Evolutionary conservation across 306 rosid genomes (phyloP).

Genomic region (Canavalia gladiata): DNA sequence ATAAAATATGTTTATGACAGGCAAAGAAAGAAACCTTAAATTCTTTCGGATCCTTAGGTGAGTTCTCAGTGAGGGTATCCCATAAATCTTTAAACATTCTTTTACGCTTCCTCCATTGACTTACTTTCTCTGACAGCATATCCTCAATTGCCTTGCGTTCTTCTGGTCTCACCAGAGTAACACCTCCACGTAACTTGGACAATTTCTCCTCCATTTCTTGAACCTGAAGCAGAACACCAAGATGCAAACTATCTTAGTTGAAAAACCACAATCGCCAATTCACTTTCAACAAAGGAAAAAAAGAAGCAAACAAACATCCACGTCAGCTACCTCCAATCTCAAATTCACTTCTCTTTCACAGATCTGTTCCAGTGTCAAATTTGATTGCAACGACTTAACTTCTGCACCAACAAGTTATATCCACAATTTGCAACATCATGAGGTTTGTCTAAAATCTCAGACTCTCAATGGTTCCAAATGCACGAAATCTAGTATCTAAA

Average conservation of each 20-base stretch:
- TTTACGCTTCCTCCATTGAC: conserved; percentile 92
- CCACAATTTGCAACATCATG: conserved; percentile 30
- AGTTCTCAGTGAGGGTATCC: conserved; percentile 93
- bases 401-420: conserved; percentile 63
- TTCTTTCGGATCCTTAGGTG: conserved; percentile 84
- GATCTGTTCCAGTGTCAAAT: conserved; percentile 86
- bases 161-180: conserved; percentile 86
- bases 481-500: background rate
- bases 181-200: conserved; percentile 81
- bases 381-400: conserved; percentile 76
- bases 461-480: conserved; percentile 17
- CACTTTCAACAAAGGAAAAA: conserved; percentile 16
- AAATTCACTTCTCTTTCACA: conserved; percentile 69
- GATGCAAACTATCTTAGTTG: conserved; percentile 21
- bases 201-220: conserved; percentile 76
- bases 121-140: conserved; percentile 58
- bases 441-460: background rate
- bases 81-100: conserved; percentile 94
- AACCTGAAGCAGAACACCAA: conserved; percentile 63
- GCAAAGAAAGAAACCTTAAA: conserved; percentile 64
- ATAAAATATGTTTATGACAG: conserved; percentile 7
- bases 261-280: conserved; percentile 30
- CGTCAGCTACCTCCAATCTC: conserved; percentile 70
- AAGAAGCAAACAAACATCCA: conserved; percentile 35
- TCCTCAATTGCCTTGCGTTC: conserved; percentile 76